phyloP scores from a whole-genome alignment of 768 basidiomycete genomes.

The Vishniacozyma victoriae region DNA sequence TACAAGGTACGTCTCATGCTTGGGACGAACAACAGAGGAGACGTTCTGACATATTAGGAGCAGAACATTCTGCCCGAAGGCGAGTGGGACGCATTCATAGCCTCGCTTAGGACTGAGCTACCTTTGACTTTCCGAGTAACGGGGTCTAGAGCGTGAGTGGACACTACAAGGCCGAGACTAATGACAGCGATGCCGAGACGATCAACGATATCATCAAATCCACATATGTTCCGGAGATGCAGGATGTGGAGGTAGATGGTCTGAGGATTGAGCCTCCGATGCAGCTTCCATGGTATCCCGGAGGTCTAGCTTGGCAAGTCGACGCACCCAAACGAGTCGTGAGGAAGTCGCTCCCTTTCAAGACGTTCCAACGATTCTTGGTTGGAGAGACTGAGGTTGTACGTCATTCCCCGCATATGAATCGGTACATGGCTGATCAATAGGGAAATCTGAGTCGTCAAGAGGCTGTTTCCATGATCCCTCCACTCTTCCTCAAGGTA shows the following conservation, averaged over 20 bases:
- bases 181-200: constrained; percentile 54
- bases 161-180: background rate
- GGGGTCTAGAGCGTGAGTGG: constrained; percentile 69
- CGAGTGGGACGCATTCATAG: constrained; percentile 73
- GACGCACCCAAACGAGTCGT: constrained; percentile 83
- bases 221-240: constrained; percentile 70
- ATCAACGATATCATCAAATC: constrained; percentile 73
- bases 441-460: constrained; percentile 93
- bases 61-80: constrained; percentile 66
- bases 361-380: constrained; percentile 89
- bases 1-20: constrained; percentile 46
- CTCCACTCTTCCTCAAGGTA: constrained; percentile 90
- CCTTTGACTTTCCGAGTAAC: constrained; percentile 93
- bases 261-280: constrained; percentile 69
- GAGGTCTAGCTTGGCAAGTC: constrained; percentile 92
- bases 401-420: constrained; percentile 40
- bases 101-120: constrained; percentile 61
- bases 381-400: constrained; percentile 98
- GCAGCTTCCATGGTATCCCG: constrained; percentile 90
- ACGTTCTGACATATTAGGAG: constrained; percentile 42
- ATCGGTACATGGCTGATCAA: constrained; percentile 1
- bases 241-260: constrained; percentile 68
- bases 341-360: constrained; percentile 81
- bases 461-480: constrained; percentile 99
- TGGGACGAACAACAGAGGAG: background rate